A percentile compares a stretch with the other conserved stretches of the same genome.
Evolutionary conservation across 768 basidiomycete species (phyloP).

Genomic region (Amanita subjunquillea): DNA sequence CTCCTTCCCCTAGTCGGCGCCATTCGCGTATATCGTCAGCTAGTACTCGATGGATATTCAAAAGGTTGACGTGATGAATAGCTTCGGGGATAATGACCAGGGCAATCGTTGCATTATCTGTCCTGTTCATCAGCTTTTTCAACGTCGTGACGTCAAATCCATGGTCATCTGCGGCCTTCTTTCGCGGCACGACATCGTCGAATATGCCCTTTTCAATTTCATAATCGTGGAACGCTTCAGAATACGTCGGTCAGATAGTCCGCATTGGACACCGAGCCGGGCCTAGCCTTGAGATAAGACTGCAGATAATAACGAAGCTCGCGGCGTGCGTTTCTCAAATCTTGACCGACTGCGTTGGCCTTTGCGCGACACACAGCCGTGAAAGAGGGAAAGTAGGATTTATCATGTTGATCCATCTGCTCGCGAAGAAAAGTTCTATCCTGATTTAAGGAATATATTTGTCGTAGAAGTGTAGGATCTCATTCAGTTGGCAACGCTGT

Average conservation of each 20-base stretch:
- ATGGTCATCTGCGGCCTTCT: neutral
- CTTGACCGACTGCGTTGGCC: neutral
- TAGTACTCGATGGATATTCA: conserved; percentile 4
- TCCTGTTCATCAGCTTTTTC: conserved; percentile 5
- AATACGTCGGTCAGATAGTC: neutral
- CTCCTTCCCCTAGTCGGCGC: neutral
- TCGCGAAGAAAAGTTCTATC: neutral
- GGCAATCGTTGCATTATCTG: conserved; percentile 8
- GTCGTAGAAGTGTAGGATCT: conserved; percentile 2
- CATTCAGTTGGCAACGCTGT: neutral
- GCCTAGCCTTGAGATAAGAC: neutral
- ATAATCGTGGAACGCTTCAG: neutral
- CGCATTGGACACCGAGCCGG: neutral
- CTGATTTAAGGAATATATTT: conserved; percentile 2
- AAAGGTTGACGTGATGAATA: conserved; percentile 3
- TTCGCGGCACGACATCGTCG: neutral
- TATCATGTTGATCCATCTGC: neutral
- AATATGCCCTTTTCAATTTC: neutral
- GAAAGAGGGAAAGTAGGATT: neutral
- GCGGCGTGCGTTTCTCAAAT: neutral
- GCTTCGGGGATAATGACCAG: conserved; percentile 4
- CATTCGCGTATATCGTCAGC: conserved; percentile 4
- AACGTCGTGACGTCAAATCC: neutral
- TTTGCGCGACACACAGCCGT: neutral
- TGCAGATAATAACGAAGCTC: neutral